Base-by-base conservation (phyloP, 1,284 basidiomycete species). In the Malassezia caprae region DNA sequence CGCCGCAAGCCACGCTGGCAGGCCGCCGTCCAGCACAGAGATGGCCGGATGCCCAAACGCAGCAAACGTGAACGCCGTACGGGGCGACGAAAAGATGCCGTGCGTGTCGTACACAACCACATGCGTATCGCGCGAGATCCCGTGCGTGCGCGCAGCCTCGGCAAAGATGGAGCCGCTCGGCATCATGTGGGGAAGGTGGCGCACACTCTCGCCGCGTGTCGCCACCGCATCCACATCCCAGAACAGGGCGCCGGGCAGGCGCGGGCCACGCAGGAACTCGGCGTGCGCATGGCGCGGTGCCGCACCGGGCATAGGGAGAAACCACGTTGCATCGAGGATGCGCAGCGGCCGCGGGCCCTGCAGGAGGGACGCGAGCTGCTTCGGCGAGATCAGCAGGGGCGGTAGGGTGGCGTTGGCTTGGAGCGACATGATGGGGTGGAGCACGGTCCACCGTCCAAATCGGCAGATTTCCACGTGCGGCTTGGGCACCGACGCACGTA, bases 61-160 rank as follows among this genome's bases (percentile, higher is more conserved):
- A 50, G 58, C 67, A 68, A 15, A 69, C 64, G 60, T 71, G 64
- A 28, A 70, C 61, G 26, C 68, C 62, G 26, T 63, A 46, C 26
- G 67, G 61, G 21, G 67, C 53, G 53, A 59, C 32, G 87, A 90
- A 78, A 96, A 93, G 23, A 94, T 78, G 8, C 89, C 89, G 53
- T 84, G 80, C 1, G 84, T 80, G 72, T 94, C 91, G 73, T 96
- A 96, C 79, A 96, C 76, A 17, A 96, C 82, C 21, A 96, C 88
- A 73, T 90, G 87, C 6, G 86, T 84, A 15, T 81, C 78, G 7
- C 82, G 80, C 19, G 77, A 76, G 63, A 98, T 86, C 1, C 89
- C 90, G 31, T 89, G 80, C 48, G 77, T 78, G 64, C 83, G 87
- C 86, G 69, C 89, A 8, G 87, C 84, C 53, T 81, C 77, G 15